Conservation (phyloP, 805 yeast species). For the Scheffersomyces ergatensis region DNA sequence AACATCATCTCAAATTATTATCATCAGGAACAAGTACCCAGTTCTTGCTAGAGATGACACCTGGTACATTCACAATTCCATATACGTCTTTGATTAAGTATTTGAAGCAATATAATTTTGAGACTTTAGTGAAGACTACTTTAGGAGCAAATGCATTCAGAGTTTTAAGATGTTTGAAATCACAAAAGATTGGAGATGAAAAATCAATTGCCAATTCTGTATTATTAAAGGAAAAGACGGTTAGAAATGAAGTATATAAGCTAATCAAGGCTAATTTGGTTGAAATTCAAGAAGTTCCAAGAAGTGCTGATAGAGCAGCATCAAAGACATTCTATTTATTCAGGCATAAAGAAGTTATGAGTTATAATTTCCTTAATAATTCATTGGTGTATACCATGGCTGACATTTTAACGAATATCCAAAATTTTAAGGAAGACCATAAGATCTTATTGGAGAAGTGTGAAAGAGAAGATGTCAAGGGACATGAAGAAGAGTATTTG, state of each 20-base stretch:
- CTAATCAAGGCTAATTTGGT: slow-evolving; percentile 68
- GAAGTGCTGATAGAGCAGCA: slow-evolving; percentile 89
- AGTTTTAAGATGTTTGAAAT: slow-evolving; percentile 72
- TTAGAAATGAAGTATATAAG: slow-evolving; percentile 66
- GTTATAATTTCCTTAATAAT: slow-evolving; percentile 33
- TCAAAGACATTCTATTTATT: slow-evolving; percentile 82
- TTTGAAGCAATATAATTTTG: slow-evolving; percentile 50
- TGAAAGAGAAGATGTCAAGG: slow-evolving; percentile 86
- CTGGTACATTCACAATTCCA: slow-evolving; percentile 63
- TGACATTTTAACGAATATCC: slow-evolving; percentile 47
- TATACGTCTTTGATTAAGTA: slow-evolving; percentile 47
- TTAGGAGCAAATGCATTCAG: slow-evolving; percentile 69
- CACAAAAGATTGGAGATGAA: slow-evolving; percentile 74
- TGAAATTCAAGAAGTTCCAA: slow-evolving; percentile 91
- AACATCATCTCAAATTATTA: slow-evolving; percentile 69
- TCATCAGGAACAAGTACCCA: slow-evolving; percentile 49
- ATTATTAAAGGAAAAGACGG: slow-evolving; percentile 71
- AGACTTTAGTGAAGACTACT: slow-evolving; percentile 56
- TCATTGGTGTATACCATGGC: slow-evolving; percentile 54
- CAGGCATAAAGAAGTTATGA: slow-evolving; percentile 50
- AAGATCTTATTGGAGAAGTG: slow-evolving; percentile 72
- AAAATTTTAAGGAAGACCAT: slow-evolving; percentile 55
- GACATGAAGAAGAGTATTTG: slow-evolving; percentile 71
- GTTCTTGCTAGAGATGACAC: slow-evolving; percentile 56
- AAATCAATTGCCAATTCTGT: slow-evolving; percentile 75